phyloP scores from a whole-genome alignment of 345 rosid genomes.

The Acer campestre region DNA sequence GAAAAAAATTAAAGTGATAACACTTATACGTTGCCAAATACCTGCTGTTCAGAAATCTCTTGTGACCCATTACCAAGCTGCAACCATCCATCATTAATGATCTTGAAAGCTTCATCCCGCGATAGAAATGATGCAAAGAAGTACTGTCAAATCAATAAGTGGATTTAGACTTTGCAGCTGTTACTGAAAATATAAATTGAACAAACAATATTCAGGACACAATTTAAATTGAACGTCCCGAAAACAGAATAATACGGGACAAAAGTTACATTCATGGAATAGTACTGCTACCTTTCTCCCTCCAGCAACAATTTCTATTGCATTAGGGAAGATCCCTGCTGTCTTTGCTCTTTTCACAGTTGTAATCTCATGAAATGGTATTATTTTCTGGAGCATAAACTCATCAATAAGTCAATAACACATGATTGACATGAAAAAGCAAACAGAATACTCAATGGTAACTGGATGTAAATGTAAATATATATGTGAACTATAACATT shows the following conservation, averaged over 20 bases:
- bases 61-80: constrained; percentile 38
- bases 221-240: constrained; percentile 11
- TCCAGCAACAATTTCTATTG: constrained; percentile 84
- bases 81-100: constrained; percentile 62
- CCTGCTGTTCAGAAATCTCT: constrained; percentile 54
- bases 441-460: constrained; percentile 3
- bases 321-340: constrained; percentile 94
- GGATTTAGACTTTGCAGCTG: constrained; percentile 24
- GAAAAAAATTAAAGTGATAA: neutral
- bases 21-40: constrained; percentile 22
- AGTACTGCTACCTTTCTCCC: constrained; percentile 81
- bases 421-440: constrained; percentile 17
- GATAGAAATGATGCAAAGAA: constrained; percentile 77
- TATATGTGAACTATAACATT: constrained; percentile 20
- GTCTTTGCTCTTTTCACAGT: constrained; percentile 91
- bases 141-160: constrained; percentile 44
- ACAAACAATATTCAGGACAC: constrained; percentile 6
- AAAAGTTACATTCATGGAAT: constrained; percentile 10
- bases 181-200: constrained; percentile 14
- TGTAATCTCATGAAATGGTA: constrained; percentile 67
- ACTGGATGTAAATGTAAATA: neutral
- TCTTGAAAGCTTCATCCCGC: constrained; percentile 70
- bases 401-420: constrained; percentile 15
- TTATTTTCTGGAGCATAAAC: constrained; percentile 62
- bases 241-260: constrained; percentile 12